These are phyloP conservation scores for Podaxis sp. DNA, from an alignment of 768 basidiomycete species.

Conservation along the genomic window DNA sequence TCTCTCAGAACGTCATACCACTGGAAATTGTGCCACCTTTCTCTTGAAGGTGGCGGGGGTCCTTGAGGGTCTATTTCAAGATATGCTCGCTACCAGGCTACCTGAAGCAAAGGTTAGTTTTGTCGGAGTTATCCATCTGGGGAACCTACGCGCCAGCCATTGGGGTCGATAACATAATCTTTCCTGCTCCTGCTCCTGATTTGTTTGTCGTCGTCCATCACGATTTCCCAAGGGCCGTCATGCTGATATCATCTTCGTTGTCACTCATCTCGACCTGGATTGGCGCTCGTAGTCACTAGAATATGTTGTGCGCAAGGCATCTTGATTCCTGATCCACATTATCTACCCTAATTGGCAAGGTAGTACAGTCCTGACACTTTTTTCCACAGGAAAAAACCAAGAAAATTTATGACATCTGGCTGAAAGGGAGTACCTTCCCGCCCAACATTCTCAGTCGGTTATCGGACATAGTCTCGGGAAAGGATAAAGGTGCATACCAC, in stretches of 20 bases:
- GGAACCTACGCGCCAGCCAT: neutral
- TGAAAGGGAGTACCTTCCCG: conserved; percentile 87
- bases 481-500: conserved; percentile 87
- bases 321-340: neutral
- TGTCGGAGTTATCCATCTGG: conserved; percentile 7
- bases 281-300: conserved; percentile 6
- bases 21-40: conserved; percentile 78
- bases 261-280: conserved; percentile 18
- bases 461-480: conserved; percentile 61
- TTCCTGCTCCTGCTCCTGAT: neutral
- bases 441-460: conserved; percentile 68
- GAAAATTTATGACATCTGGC: conserved; percentile 98
- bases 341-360: conserved; percentile 15
- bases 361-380: conserved; percentile 37
- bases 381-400: conserved; percentile 85
- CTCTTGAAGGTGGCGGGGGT: conserved; percentile 87
- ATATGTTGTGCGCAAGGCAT: conserved; percentile 9
- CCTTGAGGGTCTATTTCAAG: conserved; percentile 83
- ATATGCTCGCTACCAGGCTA: conserved; percentile 65
- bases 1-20: conserved; percentile 45
- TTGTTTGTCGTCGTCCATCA: neutral
- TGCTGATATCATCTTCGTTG: neutral
- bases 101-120: conserved; percentile 84
- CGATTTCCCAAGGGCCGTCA: neutral
- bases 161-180: neutral